phyloP scores from a whole-genome alignment of 192 early-diverging fungal species.

The Neocallimastix lanati region DNA sequence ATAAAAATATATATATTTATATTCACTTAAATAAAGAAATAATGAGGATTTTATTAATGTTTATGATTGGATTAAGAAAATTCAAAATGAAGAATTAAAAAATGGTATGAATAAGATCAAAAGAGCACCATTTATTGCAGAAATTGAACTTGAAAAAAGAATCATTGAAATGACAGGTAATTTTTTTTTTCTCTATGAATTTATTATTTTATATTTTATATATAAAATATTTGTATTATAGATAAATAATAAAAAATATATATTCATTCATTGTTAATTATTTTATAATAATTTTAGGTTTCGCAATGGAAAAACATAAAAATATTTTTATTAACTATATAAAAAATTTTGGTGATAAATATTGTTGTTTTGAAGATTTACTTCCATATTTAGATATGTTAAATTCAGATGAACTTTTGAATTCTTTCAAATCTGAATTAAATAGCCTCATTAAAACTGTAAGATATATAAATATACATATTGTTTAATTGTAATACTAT shows the following conservation, averaged over 20 bases:
- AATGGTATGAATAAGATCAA: conserved; percentile 7
- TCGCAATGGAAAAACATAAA: background rate
- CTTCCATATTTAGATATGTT: conserved; percentile 26
- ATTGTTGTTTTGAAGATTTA: conserved; percentile 62
- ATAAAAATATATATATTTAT: no score
- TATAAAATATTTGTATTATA: no score
- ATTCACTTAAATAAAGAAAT: background rate
- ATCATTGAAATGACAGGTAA: conserved; percentile 2
- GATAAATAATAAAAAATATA: no score
- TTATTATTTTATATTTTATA: no score
- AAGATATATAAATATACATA: conserved; percentile 1
- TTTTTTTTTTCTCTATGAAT: no score
- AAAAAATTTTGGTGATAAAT: conserved; percentile 35
- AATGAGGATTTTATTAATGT: background rate
- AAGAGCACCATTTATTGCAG: conserved; percentile 53
- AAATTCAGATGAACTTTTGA: background rate
- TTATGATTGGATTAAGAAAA: background rate
- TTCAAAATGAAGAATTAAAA: background rate
- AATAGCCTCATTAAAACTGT: conserved; percentile 1
- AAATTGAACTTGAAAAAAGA: conserved; percentile 30
- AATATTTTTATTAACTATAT: conserved; percentile 34
- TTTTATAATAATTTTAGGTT: background rate
- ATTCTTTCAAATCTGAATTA: background rate
- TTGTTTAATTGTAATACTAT: no score
- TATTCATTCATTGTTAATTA: no score